Conservation (phyloP, 768 basidiomycete genomes). For the Tylopilus felleus region DNA sequence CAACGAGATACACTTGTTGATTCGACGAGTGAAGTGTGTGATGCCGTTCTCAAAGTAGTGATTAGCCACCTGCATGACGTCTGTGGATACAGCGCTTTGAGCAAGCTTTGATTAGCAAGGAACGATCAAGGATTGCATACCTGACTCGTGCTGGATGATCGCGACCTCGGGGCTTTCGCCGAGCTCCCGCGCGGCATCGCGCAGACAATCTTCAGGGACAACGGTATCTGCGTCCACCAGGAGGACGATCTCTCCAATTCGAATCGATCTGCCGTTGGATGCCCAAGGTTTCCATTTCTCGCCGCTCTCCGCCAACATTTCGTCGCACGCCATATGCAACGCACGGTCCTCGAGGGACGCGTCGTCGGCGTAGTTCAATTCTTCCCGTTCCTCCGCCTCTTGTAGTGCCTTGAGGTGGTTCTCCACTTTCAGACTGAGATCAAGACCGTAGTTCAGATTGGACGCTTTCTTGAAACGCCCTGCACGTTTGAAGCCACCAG, state of each 20-base stretch:
- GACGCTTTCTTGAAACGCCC: conserved; percentile 94
- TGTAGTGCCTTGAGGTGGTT: conserved; percentile 35
- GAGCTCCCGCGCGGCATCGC: conserved; percentile 86
- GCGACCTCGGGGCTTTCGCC: conserved; percentile 57
- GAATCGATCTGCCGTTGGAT: conserved; percentile 66
- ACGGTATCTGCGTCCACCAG: conserved; percentile 87
- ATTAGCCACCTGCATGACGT: conserved; percentile 87
- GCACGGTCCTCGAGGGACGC: conserved; percentile 67
- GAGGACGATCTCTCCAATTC: conserved; percentile 77
- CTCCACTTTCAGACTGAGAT: conserved; percentile 37
- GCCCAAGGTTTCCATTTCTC: conserved; percentile 70
- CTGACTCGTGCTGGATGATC: conserved; percentile 89
- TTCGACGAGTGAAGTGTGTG: conserved; percentile 82
- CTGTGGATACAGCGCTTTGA: conserved; percentile 29
- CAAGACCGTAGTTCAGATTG: conserved; percentile 81
- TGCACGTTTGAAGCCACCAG: conserved; percentile 37
- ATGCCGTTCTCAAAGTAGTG: conserved; percentile 93
- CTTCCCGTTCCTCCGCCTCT: conserved; percentile 42
- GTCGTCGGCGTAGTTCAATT: conserved; percentile 36
- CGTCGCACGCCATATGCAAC: conserved; percentile 69
- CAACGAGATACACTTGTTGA: conserved; percentile 81
- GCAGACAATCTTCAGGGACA: conserved; percentile 87
- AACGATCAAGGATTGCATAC: conserved; percentile 34
- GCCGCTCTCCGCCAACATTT: conserved; percentile 59
- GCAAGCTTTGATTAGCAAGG: conserved; percentile 20